A percentile compares a stretch with the other conserved stretches of the same genome.
Evolutionary conservation across 2,329 filamentous ascomycete species (phyloP).

Genomic region (Neonectria neomacrospora): DNA sequence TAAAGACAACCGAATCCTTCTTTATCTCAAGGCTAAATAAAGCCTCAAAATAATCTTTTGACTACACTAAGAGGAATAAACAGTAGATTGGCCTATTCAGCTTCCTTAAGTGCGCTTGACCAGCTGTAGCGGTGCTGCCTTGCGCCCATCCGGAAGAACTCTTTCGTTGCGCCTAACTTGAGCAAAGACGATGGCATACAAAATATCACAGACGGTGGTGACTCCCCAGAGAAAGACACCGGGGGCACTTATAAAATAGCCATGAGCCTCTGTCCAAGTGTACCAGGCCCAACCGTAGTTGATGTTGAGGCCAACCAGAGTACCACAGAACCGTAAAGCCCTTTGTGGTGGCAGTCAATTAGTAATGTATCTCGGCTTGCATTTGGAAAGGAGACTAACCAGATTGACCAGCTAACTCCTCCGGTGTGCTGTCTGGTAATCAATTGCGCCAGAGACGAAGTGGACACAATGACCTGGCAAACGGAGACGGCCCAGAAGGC

Average conservation of each 20-base stretch:
- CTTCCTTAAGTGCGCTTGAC: background rate
- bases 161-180: constrained; percentile 16
- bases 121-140: constrained; percentile 4
- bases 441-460: constrained; percentile 16
- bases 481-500: constrained; percentile 16
- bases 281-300: constrained; percentile 25
- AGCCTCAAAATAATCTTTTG: background rate
- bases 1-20: too few species aligned
- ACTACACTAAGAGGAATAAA: background rate
- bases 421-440: constrained; percentile 21
- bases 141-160: constrained; percentile 11
- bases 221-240: constrained; percentile 20
- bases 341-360: background rate
- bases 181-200: constrained; percentile 17
- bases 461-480: constrained; percentile 19
- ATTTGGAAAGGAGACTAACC: background rate
- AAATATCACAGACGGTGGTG: constrained; percentile 14
- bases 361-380: background rate
- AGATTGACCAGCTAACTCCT: constrained; percentile 19
- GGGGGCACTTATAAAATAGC: constrained; percentile 18
- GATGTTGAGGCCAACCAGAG: constrained; percentile 20
- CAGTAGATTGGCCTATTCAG: background rate
- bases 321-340: constrained; percentile 19
- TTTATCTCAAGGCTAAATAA: background rate
- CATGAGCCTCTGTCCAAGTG: constrained; percentile 22